Base-by-base conservation (phyloP, 768 basidiomycete species). In the Pseudohyphozyma bogoriensis region DNA sequence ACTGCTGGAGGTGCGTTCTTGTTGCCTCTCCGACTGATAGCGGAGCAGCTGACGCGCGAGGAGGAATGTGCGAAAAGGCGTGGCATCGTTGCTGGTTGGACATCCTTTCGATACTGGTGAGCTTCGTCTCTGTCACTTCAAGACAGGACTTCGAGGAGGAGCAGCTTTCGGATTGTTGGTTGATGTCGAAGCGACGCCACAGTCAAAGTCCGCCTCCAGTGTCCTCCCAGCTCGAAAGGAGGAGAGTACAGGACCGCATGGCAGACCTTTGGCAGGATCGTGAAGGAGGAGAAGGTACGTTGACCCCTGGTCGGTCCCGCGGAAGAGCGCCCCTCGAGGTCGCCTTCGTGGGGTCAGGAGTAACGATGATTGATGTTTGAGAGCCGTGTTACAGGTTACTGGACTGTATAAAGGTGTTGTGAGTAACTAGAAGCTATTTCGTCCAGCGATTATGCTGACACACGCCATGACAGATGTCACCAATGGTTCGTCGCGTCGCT, bases 91-190 rank as follows among this genome's bases (percentile, higher is more conserved):
- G 5, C 72, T 84, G 6, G 81, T 85, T 4, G 86, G 86, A 20
- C 85, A 85, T 68, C 87, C 87, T 0, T 84, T 88, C 54, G 87
- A 89, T 70, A 88, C 84, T 28, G 79, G 80, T 78, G 62, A 61
- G 74, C 12, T 72, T 18, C 11, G 51, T 31, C 32, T 16, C 15
- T 5, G 18, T 22, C 2, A 18, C 36, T 49, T 26, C 12, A 9
- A 37, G 18, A 36, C 46, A 9, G 10, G 46, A 26, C 42, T 9
- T 8, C 2, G 50, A 33, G 20, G 18, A 28, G 13, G 24, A 15
- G n/a, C n/a, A n/a, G n/a, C n/a, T n/a, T n/a, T n/a, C n/a, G n/a
- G n/a, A n/a, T n/a, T n/a, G n/a, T n/a, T n/a, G n/a, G n/a, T n/a
- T n/a, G n/a, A n/a, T n/a, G n/a, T n/a, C n/a, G n/a, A 24, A 26